phyloP scores from a whole-genome alignment of 306 rosid species.

The Dryas alaskensis region DNA sequence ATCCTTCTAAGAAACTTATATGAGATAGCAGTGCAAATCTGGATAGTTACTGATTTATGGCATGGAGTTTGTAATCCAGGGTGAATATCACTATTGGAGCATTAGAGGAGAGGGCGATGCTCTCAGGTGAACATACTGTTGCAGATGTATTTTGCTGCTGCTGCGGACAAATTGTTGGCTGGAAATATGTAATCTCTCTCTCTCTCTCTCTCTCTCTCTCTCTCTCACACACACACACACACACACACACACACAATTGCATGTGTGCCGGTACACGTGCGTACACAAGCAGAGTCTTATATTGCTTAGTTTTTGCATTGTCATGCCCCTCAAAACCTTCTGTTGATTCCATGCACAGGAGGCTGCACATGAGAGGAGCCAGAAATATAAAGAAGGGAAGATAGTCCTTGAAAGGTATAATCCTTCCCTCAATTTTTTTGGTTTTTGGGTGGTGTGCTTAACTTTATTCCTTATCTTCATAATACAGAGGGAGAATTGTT shows the following conservation, averaged over 20 bases:
- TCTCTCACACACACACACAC: not conserved
- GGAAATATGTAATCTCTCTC: conserved; percentile 78
- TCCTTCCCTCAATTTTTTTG: conserved; percentile 4
- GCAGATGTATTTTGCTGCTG: conserved; percentile 82
- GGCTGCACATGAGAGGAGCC: conserved; percentile 74
- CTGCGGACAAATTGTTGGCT: conserved; percentile 91
- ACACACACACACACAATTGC: not conserved
- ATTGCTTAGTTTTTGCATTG: not conserved
- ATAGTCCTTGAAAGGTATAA: conserved; percentile 88
- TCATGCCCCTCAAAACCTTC: not conserved
- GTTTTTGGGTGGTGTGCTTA: not conserved
- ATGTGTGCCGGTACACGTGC: not conserved
- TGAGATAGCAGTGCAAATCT: conserved; percentile 15
- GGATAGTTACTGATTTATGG: conserved; percentile 2
- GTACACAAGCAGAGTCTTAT: not conserved
- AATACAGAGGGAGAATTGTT: conserved; percentile 69
- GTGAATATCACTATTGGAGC: conserved; percentile 63
- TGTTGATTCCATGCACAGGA: conserved; percentile 45
- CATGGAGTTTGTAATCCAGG: conserved; percentile 35
- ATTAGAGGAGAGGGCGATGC: conserved; percentile 72
- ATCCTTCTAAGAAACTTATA: not conserved
- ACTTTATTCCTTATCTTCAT: conserved; percentile 13
- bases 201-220: conserved; percentile 12
- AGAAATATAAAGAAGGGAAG: conserved; percentile 90
- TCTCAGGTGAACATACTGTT: conserved; percentile 80